Evolutionary conservation across 83 land plant species (phyloP), one percentile per base, ranked within the genome.

Genomic region (Diphasiastrum complanatum): DNA sequence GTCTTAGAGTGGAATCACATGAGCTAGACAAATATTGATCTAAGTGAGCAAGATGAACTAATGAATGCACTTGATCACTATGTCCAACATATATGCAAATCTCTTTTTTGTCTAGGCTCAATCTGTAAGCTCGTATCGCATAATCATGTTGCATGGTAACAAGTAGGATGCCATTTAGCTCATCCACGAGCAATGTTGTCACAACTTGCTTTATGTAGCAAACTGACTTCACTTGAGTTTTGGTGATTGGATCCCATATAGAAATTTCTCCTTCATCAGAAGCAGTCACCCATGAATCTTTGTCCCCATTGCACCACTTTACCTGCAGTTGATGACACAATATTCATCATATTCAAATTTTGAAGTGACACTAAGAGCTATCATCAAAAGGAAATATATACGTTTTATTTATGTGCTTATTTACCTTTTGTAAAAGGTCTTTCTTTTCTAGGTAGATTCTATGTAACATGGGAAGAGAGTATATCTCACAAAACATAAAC

Each of bases 31-130:
- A 32, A 51, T 61, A 70, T 36, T 51, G 67, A 24, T 63, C 51
- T 43, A 47, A n/a, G 11, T 66, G 33, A 19, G 51, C 26, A 23
- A 70, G 31, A 49, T 70, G 51, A 12, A 62, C 67, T 14, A 70
- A 33, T 2, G 60, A 30, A 45, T 70, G 73, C 11, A 70, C 67
- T 40, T 70, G 73, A 62, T 70, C 73, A n/a, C 58, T 63, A 37
- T 70, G 73, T 6, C 73, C 73, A 5, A 47, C 30, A 38, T 70
- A 70, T 50, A 29, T 51, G 36, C 73, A 70, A 14, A 70, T 28
- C 46, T 70, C 68, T 29, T 70, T n/a, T 22, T 45, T 56, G 18
- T 34, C 64, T 29, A 70, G 22, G 5, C 31, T 29, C 27, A 62
- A 5, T 16, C 28, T 33, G 35, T 47, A 70, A 14, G 30, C 73